Evolutionary conservation across 805 yeast species (phyloP), one percentile per base, ranked within the genome.

Genomic region (Wickerhamomyces queroliae): DNA sequence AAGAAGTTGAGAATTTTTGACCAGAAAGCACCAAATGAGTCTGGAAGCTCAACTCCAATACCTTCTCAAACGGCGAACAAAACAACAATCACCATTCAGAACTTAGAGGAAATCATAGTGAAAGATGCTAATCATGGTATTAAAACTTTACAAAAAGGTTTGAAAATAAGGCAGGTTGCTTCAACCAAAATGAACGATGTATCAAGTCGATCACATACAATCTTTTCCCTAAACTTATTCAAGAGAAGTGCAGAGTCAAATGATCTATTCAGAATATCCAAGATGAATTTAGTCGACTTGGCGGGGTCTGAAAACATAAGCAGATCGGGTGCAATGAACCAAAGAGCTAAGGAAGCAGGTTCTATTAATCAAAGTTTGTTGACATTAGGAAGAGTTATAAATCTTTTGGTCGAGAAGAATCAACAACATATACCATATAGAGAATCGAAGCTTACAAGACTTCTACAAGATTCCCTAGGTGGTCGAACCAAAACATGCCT

Each of bases 291-390:
- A 18, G 98, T 91, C 6, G 98, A 91, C 64, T 69, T 91, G 47
- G 99, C 98, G 0, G 98, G 99, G 1, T 85, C 95, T 5, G 99
- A 91, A 58, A 90, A 90, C 56, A 82, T 91, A 39, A 76, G 74
- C 49, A 69, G 88, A 51, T 85, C 96, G 0, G 99, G 99, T 3
- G 96, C 97, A 0, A 70, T 77, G 19, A 80, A 84, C 48, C 83
- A 78, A 55, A 70, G 96, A 33, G 96, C 96, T 0, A 80, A 88
- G 48, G 99, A 91, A 56, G 96, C 97, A 0, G 97, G 96, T 0
- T 78, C 87, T 16, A 90, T 90, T 37, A 91, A 91, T 60, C 95
- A 88, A 59, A 83, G 95, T 59, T 66, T 91, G 38, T 64, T 91
- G 27, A 82, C 96, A 0, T 68, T 91, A 32, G 98, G 98, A 1